Base-by-base conservation (phyloP, 306 rosid species). In the Vigna hirtella region DNA sequence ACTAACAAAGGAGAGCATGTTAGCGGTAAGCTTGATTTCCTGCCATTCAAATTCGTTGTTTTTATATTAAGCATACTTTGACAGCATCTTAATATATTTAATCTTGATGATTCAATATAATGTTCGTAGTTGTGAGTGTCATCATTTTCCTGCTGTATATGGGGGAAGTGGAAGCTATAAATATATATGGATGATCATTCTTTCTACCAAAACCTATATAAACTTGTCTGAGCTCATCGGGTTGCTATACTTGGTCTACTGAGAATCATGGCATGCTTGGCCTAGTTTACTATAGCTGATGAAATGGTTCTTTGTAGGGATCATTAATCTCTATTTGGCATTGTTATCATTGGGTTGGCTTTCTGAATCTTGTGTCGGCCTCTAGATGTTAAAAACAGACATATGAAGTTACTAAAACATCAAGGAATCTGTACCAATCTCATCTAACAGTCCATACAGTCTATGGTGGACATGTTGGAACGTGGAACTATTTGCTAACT, bases 1-100 rank as follows among this genome's bases (percentile, higher is more conserved):
- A 5, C 79, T 83, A 42, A 70, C 92, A 38, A 91, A 91, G 83
- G 95, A 91, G 59, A 85, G 84, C 73, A 91, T 93, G 98, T 72
- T 93, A 79, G 68, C 18, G 87, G 98, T 93, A 86, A 82, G 98
- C 78, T 26, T 71, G 63, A 49, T 67, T 66, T 78, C 15, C 15
- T 6, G 49, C 52, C 30, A 51, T 69, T 40, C 59, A 43, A 18
- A 17, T 66, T 77, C 80, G 14, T 53, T 53, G 2, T 36, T 64
- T 65, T 43, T 45, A 30, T 53, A 10, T 49, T 74, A 22, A 51
- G 75, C 74, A 62, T 77, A 50, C 43, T 43, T 20, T 72, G 48
- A 13, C 0, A 32, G 65, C 9, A n/a, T 64, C 57, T 13, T 70
- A 38, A 62, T 63, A 30, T 48, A 30, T 74, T 57, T 64, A 68